Evolutionary conservation across 805 yeast genomes (phyloP).

Genomic region (Ogataea ramenticola): DNA sequence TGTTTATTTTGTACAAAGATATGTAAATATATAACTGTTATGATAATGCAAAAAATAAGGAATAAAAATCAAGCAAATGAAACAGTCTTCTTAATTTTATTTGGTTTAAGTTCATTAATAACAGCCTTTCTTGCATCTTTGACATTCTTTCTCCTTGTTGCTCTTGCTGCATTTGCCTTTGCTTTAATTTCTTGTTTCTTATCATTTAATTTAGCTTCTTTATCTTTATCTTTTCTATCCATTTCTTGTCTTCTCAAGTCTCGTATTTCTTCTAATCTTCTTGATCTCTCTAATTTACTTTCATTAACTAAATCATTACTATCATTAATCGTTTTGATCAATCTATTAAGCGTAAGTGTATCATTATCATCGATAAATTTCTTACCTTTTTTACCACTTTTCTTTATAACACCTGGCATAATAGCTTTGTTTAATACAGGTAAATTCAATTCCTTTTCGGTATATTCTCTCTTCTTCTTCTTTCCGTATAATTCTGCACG

Average conservation of each 20-base stretch:
- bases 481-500: constrained; percentile 62
- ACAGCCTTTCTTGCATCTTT: constrained; percentile 22
- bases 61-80: constrained; percentile 39
- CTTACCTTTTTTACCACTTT: constrained; percentile 82
- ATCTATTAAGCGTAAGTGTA: constrained; percentile 50
- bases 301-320: constrained; percentile 71
- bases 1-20: background rate
- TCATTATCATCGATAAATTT: constrained; percentile 70
- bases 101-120: constrained; percentile 14
- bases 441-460: constrained; percentile 72
- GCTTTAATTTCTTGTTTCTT: constrained; percentile 72
- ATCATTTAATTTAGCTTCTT: constrained; percentile 60
- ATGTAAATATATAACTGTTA: background rate
- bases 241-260: constrained; percentile 82
- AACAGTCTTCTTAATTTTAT: constrained; percentile 33
- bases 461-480: constrained; percentile 47
- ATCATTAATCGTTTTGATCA: constrained; percentile 78
- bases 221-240: constrained; percentile 72
- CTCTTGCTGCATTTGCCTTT: constrained; percentile 65
- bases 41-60: background rate
- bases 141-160: constrained; percentile 54
- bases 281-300: constrained; percentile 83
- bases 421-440: constrained; percentile 80
- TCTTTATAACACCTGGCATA: constrained; percentile 72
- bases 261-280: constrained; percentile 83